Evolutionary conservation across 202 grass and related monocot species (phyloP).

Genomic region (Miscanthus sacchariflorus): DNA sequence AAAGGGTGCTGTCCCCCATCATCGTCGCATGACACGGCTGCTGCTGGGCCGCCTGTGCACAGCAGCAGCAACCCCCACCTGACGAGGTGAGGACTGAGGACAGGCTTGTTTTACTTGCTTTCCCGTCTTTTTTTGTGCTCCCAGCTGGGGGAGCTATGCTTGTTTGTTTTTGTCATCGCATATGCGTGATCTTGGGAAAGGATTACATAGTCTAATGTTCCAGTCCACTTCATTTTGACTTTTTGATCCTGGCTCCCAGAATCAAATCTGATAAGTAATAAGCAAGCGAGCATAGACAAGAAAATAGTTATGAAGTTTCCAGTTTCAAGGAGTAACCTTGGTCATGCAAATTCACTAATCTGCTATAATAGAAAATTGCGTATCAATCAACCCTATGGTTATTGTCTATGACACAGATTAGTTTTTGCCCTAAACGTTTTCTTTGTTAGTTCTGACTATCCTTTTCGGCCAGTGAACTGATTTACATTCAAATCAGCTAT

Average conservation of each 20-base stretch:
- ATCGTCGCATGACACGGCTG: conserved; percentile 46
- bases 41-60: conserved; percentile 18
- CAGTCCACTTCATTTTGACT: conserved; percentile 13
- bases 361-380: conserved; percentile 14
- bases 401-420: conserved; percentile 24
- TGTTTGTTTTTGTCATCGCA: conserved; percentile 42
- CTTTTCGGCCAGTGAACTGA: conserved; percentile 14
- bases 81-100: conserved; percentile 55
- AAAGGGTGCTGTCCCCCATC: conserved; percentile 52
- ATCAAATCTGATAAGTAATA: conserved; percentile 1
- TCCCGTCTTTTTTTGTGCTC: conserved; percentile 34
- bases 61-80: conserved; percentile 45
- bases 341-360: conserved; percentile 1
- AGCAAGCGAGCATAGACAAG: not conserved
- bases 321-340: not conserved
- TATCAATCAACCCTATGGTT: conserved; percentile 43
- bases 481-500: not conserved
- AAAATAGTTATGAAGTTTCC: not conserved
- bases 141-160: conserved; percentile 20
- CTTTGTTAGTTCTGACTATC: not conserved
- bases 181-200: conserved; percentile 25
- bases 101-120: conserved; percentile 30
- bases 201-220: conserved; percentile 29
- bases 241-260: conserved; percentile 13
- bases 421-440: not conserved